Conservation (phyloP, 2,329 filamentous ascomycete species). For the Penicillium occitanis region DNA sequence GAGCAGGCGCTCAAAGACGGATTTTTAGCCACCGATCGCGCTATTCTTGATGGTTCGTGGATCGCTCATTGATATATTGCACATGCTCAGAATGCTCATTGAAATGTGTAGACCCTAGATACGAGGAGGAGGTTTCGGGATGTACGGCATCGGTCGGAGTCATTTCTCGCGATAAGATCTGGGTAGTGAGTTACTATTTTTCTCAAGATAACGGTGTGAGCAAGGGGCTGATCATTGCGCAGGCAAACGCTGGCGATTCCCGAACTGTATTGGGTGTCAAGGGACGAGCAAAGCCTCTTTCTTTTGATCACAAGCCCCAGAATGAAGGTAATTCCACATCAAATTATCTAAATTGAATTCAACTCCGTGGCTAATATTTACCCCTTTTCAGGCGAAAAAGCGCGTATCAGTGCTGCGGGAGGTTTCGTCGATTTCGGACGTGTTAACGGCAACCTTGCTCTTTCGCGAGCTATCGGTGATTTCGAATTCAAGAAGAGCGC, state of each 20-base stretch:
- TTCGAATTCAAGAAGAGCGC: constrained; percentile 99
- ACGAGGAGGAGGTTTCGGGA: constrained; percentile 96
- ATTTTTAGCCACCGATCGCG: constrained; percentile 91
- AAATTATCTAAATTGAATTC: neutral
- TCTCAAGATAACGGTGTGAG: neutral
- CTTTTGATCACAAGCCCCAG: constrained; percentile 99
- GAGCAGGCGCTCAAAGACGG: constrained; percentile 96
- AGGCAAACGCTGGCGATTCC: constrained; percentile 98
- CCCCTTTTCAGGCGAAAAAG: constrained; percentile 75
- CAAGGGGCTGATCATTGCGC: constrained; percentile 18
- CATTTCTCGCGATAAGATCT: constrained; percentile 88
- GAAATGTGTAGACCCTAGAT: constrained; percentile 73
- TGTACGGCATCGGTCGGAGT: constrained; percentile 93
- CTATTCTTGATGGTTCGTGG: constrained; percentile 84
- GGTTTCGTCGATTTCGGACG: constrained; percentile 98
- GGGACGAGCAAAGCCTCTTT: constrained; percentile 93
- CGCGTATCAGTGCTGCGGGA: constrained; percentile 89
- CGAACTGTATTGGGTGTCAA: constrained; percentile 94
- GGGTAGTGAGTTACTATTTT: constrained; percentile 68
- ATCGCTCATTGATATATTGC: neutral
- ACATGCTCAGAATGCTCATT: constrained; percentile 24
- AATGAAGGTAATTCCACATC: constrained; percentile 70
- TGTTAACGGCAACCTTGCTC: constrained; percentile 94
- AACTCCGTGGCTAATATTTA: neutral
- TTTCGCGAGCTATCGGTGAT: constrained; percentile 96